Base-by-base conservation (phyloP, 176 grass and related monocot species). In the Urochloa ruziziensis region DNA sequence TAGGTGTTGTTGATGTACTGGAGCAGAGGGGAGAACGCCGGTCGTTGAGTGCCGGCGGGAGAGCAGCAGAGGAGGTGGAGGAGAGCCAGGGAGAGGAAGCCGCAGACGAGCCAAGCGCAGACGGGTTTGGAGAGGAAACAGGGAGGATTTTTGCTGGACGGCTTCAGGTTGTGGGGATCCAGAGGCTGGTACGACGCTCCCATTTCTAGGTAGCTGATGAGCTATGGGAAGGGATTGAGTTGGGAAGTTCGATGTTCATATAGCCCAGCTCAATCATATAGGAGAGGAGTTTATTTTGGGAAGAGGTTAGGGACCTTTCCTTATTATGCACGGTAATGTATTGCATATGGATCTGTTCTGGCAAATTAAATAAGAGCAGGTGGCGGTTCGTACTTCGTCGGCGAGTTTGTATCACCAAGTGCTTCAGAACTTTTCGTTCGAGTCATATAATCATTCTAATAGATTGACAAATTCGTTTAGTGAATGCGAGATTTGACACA, bases 1-100 rank as follows among this genome's bases (percentile, higher is more conserved):
- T 83, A 81, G 8, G 78, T 81, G 48, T 69, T 56, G 78, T 81
- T 40, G 80, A 83, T 49, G 80, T 61, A 83, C 3, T 60, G 57
- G 40, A 73, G 68, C 39, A 83, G 68, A 27, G 54, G 68, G 4
- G 80, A n/a, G 52, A 62, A 25, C 19, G 60, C 39, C 19, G 56
- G 7, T 1, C 34, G 67, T 7, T n/a, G 80, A 3, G 37, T 43
- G 35, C 52, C 52, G 52, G 21, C 21, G 4, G 80, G 80, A n/a
- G 56, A 62, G 80, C 56, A 73, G 80, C 68, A 83, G 68, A 73
- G 68, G 23, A 73, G 23, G 54, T 83, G 68, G 80, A 83, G 54
- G 29, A 37, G 21, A 1, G 78, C 78, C 62, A 80, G 0, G 44
- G 62, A 49, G 42, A 80, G 0, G 62, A 80, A 80, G 78, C 18